Conservation (phyloP, 805 yeast species). For the Wickerhamia fluorescens region DNA sequence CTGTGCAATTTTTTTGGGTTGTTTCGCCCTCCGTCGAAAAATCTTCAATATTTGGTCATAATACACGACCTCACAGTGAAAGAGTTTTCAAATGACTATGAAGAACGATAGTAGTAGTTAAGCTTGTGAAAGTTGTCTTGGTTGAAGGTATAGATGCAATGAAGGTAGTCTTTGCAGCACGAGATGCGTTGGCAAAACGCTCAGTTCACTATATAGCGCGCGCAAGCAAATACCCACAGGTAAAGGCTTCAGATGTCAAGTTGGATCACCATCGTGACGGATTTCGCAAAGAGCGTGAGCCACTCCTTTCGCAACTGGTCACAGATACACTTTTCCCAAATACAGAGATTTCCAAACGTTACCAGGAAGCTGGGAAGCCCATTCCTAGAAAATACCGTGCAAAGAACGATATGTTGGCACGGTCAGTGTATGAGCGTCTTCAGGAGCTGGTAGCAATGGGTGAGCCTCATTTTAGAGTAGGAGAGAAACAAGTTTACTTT, state of each 20-base stretch:
- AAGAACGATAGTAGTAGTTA: too few relatives aligned
- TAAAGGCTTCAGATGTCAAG: conserved; percentile 31
- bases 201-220: too few relatives aligned
- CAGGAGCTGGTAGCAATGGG: conserved; percentile 52
- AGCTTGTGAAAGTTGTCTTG: too few relatives aligned
- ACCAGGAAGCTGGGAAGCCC: conserved; percentile 32
- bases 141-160: too few relatives aligned
- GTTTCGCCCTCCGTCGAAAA: too few relatives aligned
- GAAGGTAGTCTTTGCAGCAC: too few relatives aligned
- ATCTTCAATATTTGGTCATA: too few relatives aligned
- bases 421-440: conserved; percentile 31
- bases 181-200: too few relatives aligned
- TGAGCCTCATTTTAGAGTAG: conserved; percentile 75
- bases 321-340: conserved; percentile 36
- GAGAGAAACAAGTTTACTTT: conserved; percentile 69
- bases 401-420: conserved; percentile 28
- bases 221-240: conserved; percentile 32
- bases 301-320: conserved; percentile 32
- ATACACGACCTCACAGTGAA: too few relatives aligned
- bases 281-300: conserved; percentile 31
- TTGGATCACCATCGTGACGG: conserved; percentile 33
- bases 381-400: conserved; percentile 34
- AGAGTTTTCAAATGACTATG: too few relatives aligned
- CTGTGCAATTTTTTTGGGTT: too few relatives aligned
- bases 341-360: conserved; percentile 25